phyloP scores from a whole-genome alignment of 2,329 filamentous ascomycete genomes.

The Aspergillus chevalieri region DNA sequence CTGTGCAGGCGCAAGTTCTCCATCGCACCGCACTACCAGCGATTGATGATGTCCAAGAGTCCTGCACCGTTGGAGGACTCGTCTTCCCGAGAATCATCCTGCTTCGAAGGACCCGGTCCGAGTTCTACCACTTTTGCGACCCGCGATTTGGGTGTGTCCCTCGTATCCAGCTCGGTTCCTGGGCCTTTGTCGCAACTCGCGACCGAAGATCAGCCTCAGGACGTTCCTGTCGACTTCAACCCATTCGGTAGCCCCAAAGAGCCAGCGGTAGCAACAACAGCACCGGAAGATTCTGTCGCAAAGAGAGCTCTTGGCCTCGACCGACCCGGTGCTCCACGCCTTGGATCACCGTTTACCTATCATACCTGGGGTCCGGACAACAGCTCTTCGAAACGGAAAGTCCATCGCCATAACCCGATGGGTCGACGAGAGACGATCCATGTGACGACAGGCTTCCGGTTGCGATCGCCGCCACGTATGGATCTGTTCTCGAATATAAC shows the following conservation, averaged over 20 bases:
- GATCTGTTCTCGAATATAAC: constrained; percentile 49
- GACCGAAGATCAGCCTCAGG: constrained; percentile 18
- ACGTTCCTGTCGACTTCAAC: constrained; percentile 28
- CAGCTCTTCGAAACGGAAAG: constrained; percentile 21
- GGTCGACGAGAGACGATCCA: constrained; percentile 41
- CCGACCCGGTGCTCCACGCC: constrained; percentile 30
- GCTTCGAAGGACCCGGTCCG: constrained; percentile 15
- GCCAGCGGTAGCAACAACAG: background rate
- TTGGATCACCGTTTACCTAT: constrained; percentile 46
- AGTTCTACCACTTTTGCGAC: constrained; percentile 34
- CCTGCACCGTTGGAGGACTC: constrained; percentile 51
- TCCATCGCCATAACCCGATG: constrained; percentile 25
- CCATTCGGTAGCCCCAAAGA: constrained; percentile 12
- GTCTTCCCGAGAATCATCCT: constrained; percentile 21
- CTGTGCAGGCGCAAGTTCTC: constrained; percentile 57
- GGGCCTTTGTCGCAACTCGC: constrained; percentile 31
- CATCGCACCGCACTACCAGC: constrained; percentile 59
- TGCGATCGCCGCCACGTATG: constrained; percentile 51
- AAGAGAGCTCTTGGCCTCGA: constrained; percentile 12
- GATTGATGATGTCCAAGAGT: constrained; percentile 54
- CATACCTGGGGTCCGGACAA: constrained; percentile 44
- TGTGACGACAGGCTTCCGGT: constrained; percentile 33
- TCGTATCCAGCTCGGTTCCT: constrained; percentile 36
- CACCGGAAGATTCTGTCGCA: constrained; percentile 4
- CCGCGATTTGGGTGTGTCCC: constrained; percentile 40